Percentiles rank a stretch among this genome's conserved stretches.
phyloP scores from a whole-genome alignment of 352 stramenopile species.

The Thraustochytrium striatum region DNA sequence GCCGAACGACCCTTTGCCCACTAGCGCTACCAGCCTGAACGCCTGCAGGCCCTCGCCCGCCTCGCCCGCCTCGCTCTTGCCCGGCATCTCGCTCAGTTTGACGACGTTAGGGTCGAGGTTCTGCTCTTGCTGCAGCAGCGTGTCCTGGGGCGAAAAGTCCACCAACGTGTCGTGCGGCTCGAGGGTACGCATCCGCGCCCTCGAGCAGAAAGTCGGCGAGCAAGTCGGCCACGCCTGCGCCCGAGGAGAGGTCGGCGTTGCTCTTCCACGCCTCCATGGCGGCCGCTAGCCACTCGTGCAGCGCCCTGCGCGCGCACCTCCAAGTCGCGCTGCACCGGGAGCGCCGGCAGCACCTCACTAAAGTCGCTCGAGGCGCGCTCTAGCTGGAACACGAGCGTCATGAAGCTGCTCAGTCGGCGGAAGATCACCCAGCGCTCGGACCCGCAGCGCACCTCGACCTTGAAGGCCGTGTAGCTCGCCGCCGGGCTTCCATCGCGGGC shows the following conservation, averaged over 20 bases:
- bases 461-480: too few relatives aligned
- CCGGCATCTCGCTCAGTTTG: too few relatives aligned
- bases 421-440: background rate
- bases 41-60: too few relatives aligned
- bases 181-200: background rate
- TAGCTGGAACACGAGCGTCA: background rate
- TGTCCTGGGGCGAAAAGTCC: background rate
- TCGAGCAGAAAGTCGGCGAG: background rate
- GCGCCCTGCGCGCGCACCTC: background rate
- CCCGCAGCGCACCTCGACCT: too few relatives aligned
- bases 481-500: too few relatives aligned
- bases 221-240: background rate
- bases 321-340: background rate
- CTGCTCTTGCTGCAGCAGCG: too few relatives aligned
- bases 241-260: background rate
- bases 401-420: slow-evolving; percentile 9
- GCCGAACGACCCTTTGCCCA: slow-evolving; percentile 39
- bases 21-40: too few relatives aligned
- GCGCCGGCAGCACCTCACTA: background rate
- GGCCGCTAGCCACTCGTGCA: background rate
- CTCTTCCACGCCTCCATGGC: background rate
- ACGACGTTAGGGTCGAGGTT: background rate
- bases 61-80: too few relatives aligned
- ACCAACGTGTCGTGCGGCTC: background rate
- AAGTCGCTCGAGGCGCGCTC: background rate